Base-by-base conservation (phyloP, 2,329 filamentous ascomycete genomes). In the Pseudocercospora vitis region DNA sequence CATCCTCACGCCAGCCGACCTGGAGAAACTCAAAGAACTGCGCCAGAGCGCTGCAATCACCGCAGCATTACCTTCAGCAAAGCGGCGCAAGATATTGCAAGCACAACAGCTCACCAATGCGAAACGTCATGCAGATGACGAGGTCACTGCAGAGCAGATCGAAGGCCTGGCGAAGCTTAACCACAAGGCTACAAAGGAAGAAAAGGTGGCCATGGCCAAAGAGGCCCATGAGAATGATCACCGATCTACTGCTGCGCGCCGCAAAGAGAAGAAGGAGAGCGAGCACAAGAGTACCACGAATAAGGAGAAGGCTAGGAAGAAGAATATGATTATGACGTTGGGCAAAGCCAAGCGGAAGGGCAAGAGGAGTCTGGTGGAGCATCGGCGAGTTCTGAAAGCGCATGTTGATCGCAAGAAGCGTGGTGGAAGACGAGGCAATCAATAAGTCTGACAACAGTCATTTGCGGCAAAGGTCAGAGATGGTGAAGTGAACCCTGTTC, bases 291-390 rank as follows among this genome's bases (percentile, higher is more conserved):
- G 89, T 70, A 91, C 90, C 31, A 97, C 92, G 62, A 99, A 99
- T 75, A 89, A 88, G 76, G 94, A 99, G 78, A 99, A 99, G 83
- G 84, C 88, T 35, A 80, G 92, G 63, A 90, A 89, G 81, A 99
- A 99, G 88, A 99, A 99, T 73, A 95, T 99, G 75, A 71, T 99
- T 66, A 99, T 99, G 94, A 97, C 92, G 32, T 75, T 99, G 56
- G 89, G 92, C 55, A 97, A 99, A 79, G 94, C 94, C 8, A 95
- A 94, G 80, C 83, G 81, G 63, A 99, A 97, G 80, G 87, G 94
- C 68, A 96, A 96, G 85, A 82, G 91, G 68, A 96, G 90, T 81
- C 76, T 99, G 72, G 83, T 89, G 9, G 87, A 96, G 74, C 91
- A 90, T 60, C 83, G 83, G 68, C 90, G 87, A 75, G 83, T 91